phyloP scores from a whole-genome alignment of 345 rosid genomes.

The Durio zibethinus region DNA sequence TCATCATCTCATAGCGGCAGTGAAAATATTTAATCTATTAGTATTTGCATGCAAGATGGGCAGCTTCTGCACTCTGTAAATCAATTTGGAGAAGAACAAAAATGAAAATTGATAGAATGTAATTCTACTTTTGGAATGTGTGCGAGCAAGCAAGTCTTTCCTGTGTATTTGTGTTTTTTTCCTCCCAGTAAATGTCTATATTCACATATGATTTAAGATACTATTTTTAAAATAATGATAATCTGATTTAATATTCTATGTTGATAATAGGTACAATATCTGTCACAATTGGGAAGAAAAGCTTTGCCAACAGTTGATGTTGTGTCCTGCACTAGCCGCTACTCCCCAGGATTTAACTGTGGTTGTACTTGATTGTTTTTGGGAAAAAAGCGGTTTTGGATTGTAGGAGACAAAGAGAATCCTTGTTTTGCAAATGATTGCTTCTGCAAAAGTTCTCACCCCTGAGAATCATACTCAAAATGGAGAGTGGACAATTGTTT shows the following conservation, averaged over 20 bases:
- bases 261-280: not conserved
- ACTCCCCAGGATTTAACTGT: not conserved
- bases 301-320: not conserved
- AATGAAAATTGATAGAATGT: not conserved
- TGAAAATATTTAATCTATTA: not conserved
- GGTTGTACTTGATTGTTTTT: not conserved
- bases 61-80: not conserved
- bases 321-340: not conserved
- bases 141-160: not conserved
- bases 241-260: not conserved
- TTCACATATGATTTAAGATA: not conserved
- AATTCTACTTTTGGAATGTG: not conserved
- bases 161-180: not conserved
- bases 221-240: not conserved
- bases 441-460: slow-evolving; percentile 37
- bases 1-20: not conserved
- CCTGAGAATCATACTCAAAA: slow-evolving; percentile 28
- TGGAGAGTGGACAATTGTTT: slow-evolving; percentile 81
- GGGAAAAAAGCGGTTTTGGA: not conserved
- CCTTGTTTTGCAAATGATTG: slow-evolving; percentile 30
- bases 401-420: not conserved
- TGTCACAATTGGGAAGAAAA: not conserved
- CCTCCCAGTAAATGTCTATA: not conserved
- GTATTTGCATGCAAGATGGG: not conserved
- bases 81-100: not conserved